Conservation (phyloP, 2,329 filamentous ascomycete species). For the Fonsecaea multimorphosa region DNA sequence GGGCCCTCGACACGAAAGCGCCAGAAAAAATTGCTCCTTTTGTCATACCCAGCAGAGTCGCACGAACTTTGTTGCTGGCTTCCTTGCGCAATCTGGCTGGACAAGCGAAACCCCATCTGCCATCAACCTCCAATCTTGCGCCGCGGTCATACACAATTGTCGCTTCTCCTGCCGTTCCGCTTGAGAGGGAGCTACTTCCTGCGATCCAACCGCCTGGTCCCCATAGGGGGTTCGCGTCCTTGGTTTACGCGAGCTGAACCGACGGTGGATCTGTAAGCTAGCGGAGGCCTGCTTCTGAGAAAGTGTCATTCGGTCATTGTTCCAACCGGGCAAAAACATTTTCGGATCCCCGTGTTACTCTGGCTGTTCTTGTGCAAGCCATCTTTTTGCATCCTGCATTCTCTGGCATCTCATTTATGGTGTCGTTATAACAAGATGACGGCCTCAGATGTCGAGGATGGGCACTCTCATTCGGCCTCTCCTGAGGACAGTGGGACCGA, state of each 20-base stretch:
- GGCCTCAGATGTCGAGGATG: conserved; percentile 46
- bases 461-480: conserved; percentile 44
- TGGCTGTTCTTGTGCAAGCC: conserved; percentile 30
- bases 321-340: conserved; percentile 17
- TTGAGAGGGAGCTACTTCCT: conserved; percentile 4
- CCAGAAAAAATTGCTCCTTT: conserved; percentile 23
- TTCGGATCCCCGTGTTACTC: conserved; percentile 27
- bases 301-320: conserved; percentile 20
- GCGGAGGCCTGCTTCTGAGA: conserved; percentile 17
- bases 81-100: conserved; percentile 8
- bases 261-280: conserved; percentile 17
- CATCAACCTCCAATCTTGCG: conserved; percentile 21
- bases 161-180: conserved; percentile 8
- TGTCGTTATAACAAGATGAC: conserved; percentile 44
- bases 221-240: conserved; percentile 12
- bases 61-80: conserved; percentile 20
- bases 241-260: conserved; percentile 9
- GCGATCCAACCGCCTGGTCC: conserved; percentile 22
- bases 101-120: conserved; percentile 2
- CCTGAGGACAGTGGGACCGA: conserved; percentile 48
- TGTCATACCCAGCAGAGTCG: conserved; percentile 33
- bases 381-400: conserved; percentile 26
- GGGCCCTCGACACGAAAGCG: background rate
- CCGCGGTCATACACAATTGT: conserved; percentile 19
- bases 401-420: conserved; percentile 31